A percentile compares a stretch with the other conserved stretches of the same genome.
phyloP scores from a whole-genome alignment of 2,329 filamentous ascomycete genomes.

The Leptodontidium sp. region DNA sequence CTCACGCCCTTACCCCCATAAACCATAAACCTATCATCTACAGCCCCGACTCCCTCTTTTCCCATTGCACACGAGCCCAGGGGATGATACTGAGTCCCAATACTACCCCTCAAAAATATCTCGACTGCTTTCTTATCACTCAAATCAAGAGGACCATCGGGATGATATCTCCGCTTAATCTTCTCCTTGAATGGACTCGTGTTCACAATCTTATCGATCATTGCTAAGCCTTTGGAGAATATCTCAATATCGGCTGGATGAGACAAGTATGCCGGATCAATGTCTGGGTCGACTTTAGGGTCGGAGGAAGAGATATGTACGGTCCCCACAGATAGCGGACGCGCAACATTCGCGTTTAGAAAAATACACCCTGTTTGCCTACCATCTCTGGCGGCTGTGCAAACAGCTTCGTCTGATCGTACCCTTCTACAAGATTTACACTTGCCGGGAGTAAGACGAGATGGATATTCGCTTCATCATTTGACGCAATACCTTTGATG shows the following conservation, averaged over 20 bases:
- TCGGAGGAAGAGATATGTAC: constrained; percentile 1
- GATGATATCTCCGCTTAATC: constrained; percentile 10
- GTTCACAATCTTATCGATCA: constrained; percentile 1
- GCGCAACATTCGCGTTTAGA: too few relatives aligned
- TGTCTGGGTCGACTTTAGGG: background rate
- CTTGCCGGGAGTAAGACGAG: too few relatives aligned
- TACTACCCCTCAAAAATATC: background rate
- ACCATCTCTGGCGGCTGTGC: too few relatives aligned
- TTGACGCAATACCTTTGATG: too few relatives aligned
- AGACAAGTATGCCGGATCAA: constrained; percentile 1
- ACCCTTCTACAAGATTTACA: too few relatives aligned
- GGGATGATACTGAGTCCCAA: constrained; percentile 15
- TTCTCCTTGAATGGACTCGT: constrained; percentile 2
- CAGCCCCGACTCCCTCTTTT: background rate
- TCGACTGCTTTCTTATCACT: background rate
- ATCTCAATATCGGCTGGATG: constrained; percentile 16
- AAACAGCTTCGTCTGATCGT: too few relatives aligned
- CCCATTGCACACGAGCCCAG: constrained; percentile 5
- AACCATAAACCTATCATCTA: constrained; percentile 10
- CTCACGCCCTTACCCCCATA: constrained; percentile 10
- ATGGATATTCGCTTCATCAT: too few relatives aligned
- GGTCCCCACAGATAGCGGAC: background rate
- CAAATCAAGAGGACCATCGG: constrained; percentile 3
- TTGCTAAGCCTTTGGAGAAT: constrained; percentile 11
- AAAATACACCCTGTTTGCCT: too few relatives aligned